Evolutionary conservation across 2,329 filamentous ascomycete genomes (phyloP).

Genomic region (Aspergillus ruber): DNA sequence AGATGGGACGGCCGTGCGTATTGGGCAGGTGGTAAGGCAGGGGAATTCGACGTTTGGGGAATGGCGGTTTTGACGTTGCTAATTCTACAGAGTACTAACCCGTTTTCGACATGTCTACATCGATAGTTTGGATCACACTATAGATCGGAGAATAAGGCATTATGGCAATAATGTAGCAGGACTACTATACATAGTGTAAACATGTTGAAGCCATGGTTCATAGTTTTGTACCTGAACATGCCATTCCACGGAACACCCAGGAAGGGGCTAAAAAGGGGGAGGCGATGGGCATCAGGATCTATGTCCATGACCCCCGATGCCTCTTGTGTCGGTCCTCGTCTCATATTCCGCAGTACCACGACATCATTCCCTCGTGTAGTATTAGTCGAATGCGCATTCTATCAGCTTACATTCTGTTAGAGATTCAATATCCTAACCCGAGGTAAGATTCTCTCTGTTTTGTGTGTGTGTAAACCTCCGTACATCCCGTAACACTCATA

Average conservation of each 20-base stretch:
- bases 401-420: no score
- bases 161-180: neutral
- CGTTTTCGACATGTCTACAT: no score
- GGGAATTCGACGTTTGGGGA: conserved; percentile 30
- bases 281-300: conserved; percentile 1
- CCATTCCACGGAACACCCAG: conserved; percentile 10
- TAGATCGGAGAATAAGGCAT: neutral
- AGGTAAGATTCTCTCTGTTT: no score
- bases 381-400: no score
- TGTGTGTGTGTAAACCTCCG: neutral
- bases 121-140: neutral
- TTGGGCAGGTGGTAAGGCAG: conserved; percentile 27
- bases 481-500: no score
- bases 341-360: no score
- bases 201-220: conserved; percentile 1
- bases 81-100: no score
- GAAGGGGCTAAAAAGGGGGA: conserved; percentile 10
- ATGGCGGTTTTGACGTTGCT: conserved; percentile 27
- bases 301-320: no score
- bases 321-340: no score
- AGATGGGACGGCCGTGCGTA: conserved; percentile 27
- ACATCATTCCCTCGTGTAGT: no score
- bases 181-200: neutral
- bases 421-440: no score
- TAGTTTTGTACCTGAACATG: neutral